Conservation (phyloP, 1,139 yeast species). For the Zhuliangozyma blackwelliae region DNA sequence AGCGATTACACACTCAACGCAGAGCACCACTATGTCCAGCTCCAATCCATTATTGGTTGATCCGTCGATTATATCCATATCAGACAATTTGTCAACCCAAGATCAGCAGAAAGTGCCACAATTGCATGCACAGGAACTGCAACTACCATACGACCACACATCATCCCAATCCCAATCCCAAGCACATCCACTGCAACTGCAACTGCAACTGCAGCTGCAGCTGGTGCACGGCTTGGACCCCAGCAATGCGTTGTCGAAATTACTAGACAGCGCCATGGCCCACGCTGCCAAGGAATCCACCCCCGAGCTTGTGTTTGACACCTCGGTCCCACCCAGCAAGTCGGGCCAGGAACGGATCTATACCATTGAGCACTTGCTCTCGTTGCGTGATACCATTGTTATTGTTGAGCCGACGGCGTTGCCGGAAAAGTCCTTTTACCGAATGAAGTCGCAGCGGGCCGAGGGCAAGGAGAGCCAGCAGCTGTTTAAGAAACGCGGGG, state of each 20-base stretch:
- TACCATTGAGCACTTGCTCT: conserved; percentile 32
- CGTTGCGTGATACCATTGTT: conserved; percentile 34
- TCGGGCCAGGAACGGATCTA: conserved; percentile 24
- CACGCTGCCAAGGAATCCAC: conserved; percentile 48
- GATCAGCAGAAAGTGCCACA: conserved; percentile 2
- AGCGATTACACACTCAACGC: too few relatives aligned
- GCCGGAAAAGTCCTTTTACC: conserved; percentile 45
- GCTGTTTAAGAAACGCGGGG: conserved; percentile 4
- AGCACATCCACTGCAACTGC: too few relatives aligned
- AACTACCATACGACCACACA: neutral
- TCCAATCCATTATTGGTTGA: conserved; percentile 26
- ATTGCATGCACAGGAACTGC: neutral
- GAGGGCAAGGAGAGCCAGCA: conserved; percentile 10
- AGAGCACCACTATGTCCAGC: too few relatives aligned
- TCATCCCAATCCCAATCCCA: neutral
- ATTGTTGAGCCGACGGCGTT: conserved; percentile 24
- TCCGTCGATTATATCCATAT: conserved; percentile 30
- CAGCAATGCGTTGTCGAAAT: conserved; percentile 37
- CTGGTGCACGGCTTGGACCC: conserved; percentile 20
- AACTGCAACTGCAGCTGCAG: too few relatives aligned
- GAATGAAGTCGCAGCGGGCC: conserved; percentile 12
- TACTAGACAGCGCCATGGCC: conserved; percentile 42
- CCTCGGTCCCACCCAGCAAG: conserved; percentile 11
- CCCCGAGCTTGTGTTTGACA: conserved; percentile 24
- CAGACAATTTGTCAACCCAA: conserved; percentile 4